phyloP scores from a whole-genome alignment of 2,329 filamentous ascomycete species.

The Didymella lethalis region DNA sequence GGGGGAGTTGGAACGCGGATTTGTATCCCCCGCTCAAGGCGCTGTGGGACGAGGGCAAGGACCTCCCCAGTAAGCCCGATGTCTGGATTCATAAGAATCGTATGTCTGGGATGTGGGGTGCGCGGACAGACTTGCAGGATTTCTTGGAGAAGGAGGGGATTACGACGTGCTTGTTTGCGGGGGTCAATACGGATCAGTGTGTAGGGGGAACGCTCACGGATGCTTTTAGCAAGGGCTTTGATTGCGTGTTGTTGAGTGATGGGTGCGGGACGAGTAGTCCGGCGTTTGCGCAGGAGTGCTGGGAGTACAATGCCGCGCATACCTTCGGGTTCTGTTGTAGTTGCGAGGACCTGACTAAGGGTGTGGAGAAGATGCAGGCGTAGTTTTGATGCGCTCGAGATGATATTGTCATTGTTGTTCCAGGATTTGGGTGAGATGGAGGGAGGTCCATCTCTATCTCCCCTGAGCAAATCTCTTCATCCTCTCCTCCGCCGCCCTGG shows the following conservation, averaged over 20 bases:
- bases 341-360: constrained; percentile 45
- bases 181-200: constrained; percentile 56
- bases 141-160: constrained; percentile 52
- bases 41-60: constrained; percentile 36
- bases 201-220: constrained; percentile 54
- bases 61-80: constrained; percentile 28
- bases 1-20: constrained; percentile 53
- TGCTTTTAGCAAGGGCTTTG: constrained; percentile 54
- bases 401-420: not conserved
- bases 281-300: constrained; percentile 50
- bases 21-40: constrained; percentile 51
- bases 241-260: constrained; percentile 53
- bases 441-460: not conserved
- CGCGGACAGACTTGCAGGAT: constrained; percentile 45
- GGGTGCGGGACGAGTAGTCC: constrained; percentile 53
- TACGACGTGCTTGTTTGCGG: constrained; percentile 52
- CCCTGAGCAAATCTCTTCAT: constrained; percentile 63
- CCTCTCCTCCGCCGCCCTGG: constrained; percentile 89
- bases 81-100: constrained; percentile 52
- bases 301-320: constrained; percentile 52
- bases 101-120: constrained; percentile 54
- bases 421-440: too few species aligned
- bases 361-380: constrained; percentile 18
- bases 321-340: constrained; percentile 53
- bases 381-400: not conserved